phyloP scores from a whole-genome alignment of 331 rosid species.

The Acacia concinna region DNA sequence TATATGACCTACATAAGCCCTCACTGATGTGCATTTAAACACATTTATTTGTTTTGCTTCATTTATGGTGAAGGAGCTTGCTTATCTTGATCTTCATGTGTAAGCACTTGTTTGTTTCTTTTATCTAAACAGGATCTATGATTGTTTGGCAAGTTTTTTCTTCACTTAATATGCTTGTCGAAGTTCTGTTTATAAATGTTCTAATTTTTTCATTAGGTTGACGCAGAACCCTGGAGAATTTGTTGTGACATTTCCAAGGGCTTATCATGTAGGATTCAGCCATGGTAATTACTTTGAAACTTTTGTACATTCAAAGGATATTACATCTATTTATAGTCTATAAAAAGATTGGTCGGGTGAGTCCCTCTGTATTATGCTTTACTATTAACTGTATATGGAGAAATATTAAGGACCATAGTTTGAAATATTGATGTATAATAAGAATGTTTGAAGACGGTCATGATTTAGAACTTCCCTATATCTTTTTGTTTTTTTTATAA shows the following conservation, averaged over 20 bases:
- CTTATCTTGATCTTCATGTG: neutral
- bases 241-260: conserved; percentile 98
- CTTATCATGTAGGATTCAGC: conserved; percentile 99
- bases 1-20: neutral
- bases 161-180: conserved; percentile 28
- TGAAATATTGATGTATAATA: conserved; percentile 17
- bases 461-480: conserved; percentile 28
- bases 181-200: conserved; percentile 39
- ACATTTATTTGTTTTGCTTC: neutral
- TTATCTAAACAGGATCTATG: neutral
- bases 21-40: neutral
- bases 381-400: conserved; percentile 8
- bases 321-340: conserved; percentile 1
- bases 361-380: conserved; percentile 24
- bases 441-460: conserved; percentile 1
- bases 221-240: conserved; percentile 98
- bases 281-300: conserved; percentile 78
- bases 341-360: conserved; percentile 7
- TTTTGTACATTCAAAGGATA: conserved; percentile 22
- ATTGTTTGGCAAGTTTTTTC: conserved; percentile 18
- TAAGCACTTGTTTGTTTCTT: neutral
- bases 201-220: conserved; percentile 67
- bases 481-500: neutral
- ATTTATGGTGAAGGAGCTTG: neutral
- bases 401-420: conserved; percentile 25